Percentiles rank a stretch among this genome's conserved stretches.
phyloP scores from a whole-genome alignment of 257 asterid genomes.

The Penstemon davidsonii region DNA sequence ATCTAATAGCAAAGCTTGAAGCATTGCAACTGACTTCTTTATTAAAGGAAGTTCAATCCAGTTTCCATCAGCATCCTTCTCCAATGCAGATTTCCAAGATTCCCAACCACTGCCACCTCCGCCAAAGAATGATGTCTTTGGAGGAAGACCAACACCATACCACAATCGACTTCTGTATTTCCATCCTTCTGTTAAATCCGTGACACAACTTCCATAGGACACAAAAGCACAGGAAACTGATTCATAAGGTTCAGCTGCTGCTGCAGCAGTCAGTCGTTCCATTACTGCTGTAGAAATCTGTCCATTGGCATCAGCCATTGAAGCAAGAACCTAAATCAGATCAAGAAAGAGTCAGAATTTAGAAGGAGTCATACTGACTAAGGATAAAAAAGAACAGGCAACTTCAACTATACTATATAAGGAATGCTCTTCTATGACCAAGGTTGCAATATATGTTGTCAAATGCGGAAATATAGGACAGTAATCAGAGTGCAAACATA shows the following conservation, averaged over 20 bases:
- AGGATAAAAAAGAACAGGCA: conserved; percentile 26
- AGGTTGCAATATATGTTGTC: conserved; percentile 17
- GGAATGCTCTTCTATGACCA: conserved; percentile 23
- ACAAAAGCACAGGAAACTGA: conserved; percentile 92
- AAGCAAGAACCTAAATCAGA: conserved; percentile 68
- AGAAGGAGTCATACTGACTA: conserved; percentile 12
- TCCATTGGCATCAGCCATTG: conserved; percentile 93
- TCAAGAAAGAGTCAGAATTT: conserved; percentile 29
- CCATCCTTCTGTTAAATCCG: conserved; percentile 95
- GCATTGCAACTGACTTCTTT: conserved; percentile 90
- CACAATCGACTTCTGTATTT: conserved; percentile 93
- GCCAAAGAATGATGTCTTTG: conserved; percentile 55
- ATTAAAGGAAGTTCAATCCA: conserved; percentile 95
- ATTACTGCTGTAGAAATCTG: conserved; percentile 77
- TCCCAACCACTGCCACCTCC: conserved; percentile 99
- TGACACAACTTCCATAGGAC: conserved; percentile 86
- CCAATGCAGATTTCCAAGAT: conserved; percentile 82
- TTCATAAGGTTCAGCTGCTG: conserved; percentile 94
- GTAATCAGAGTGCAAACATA: conserved; percentile 11
- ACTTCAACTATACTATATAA: conserved; percentile 11
- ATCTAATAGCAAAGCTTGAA: conserved; percentile 88
- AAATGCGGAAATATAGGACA: conserved; percentile 12
- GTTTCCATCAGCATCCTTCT: conserved; percentile 79
- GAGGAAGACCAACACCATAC: conserved; percentile 85
- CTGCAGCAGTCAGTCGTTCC: conserved; percentile 95